Conservation (phyloP, 2,329 filamentous ascomycete genomes). For the Pseudogymnoascus sp. region DNA sequence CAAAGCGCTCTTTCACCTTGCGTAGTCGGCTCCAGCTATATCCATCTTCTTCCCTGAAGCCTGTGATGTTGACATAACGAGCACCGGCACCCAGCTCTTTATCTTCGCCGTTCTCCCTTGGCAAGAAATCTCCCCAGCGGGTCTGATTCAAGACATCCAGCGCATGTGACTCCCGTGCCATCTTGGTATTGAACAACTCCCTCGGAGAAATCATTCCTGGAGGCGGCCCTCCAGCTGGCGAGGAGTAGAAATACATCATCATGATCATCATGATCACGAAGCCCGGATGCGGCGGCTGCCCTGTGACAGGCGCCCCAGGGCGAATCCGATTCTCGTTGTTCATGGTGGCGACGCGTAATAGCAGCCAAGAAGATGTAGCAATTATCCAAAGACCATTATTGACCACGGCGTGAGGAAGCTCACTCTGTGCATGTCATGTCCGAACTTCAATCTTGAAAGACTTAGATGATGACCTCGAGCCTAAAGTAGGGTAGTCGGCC, state of each 20-base stretch:
- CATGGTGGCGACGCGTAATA: conserved; percentile 5
- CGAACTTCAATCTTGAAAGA: neutral
- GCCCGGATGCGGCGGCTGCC: conserved; percentile 10
- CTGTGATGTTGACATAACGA: conserved; percentile 63
- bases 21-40: conserved; percentile 71
- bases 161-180: conserved; percentile 44
- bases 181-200: conserved; percentile 36
- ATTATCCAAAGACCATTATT: conserved; percentile 7
- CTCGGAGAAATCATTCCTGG: conserved; percentile 37
- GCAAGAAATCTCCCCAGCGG: conserved; percentile 52
- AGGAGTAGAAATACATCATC: conserved; percentile 27
- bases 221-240: conserved; percentile 21
- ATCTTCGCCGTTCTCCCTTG: conserved; percentile 26
- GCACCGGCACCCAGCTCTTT: conserved; percentile 15
- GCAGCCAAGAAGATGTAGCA: neutral
- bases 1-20: conserved; percentile 56
- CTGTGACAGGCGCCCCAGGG: neutral
- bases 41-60: conserved; percentile 64
- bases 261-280: conserved; percentile 25
- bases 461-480: neutral
- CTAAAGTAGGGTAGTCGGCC: neutral
- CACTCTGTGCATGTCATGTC: neutral
- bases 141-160: conserved; percentile 48
- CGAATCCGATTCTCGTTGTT: conserved; percentile 1
- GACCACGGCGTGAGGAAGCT: neutral